Conservation (phyloP, 1,139 yeast species). For the Suzukiozyma palmioleophila region DNA sequence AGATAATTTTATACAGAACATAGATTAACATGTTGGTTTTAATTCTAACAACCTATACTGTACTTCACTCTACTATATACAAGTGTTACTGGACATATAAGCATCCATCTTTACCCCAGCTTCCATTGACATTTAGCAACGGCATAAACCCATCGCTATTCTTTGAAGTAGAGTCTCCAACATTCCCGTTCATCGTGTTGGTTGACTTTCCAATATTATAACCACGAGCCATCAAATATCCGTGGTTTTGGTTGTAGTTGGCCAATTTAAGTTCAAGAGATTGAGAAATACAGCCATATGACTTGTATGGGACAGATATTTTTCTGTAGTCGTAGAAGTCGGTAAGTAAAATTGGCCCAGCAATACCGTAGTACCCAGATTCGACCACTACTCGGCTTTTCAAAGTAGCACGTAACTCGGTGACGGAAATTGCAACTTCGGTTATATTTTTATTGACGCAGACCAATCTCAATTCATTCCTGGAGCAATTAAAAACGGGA, state of each 20-base stretch:
- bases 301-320: conserved; percentile 12
- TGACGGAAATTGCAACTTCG: conserved; percentile 2
- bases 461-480: conserved; percentile 31
- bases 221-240: conserved; percentile 58
- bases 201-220: conserved; percentile 56
- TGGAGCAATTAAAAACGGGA: conserved; percentile 6
- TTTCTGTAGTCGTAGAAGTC: conserved; percentile 61
- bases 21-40: conserved; percentile 3
- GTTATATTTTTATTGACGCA: conserved; percentile 28
- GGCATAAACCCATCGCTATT: conserved; percentile 62
- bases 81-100: conserved; percentile 32
- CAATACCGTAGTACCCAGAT: conserved; percentile 37
- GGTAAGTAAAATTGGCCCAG: conserved; percentile 58
- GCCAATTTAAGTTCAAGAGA: conserved; percentile 46
- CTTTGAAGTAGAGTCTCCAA: conserved; percentile 20
- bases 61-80: neutral
- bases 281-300: conserved; percentile 48
- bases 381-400: conserved; percentile 54
- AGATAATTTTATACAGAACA: too few species aligned
- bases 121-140: conserved; percentile 45
- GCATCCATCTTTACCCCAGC: conserved; percentile 73
- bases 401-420: conserved; percentile 35
- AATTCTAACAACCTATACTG: neutral
- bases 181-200: conserved; percentile 16
- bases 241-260: conserved; percentile 33